These are phyloP conservation scores for Aaosphaeria pasadenensis DNA, from an alignment of 2,329 filamentous ascomycete species.

Conservation along the genomic window DNA sequence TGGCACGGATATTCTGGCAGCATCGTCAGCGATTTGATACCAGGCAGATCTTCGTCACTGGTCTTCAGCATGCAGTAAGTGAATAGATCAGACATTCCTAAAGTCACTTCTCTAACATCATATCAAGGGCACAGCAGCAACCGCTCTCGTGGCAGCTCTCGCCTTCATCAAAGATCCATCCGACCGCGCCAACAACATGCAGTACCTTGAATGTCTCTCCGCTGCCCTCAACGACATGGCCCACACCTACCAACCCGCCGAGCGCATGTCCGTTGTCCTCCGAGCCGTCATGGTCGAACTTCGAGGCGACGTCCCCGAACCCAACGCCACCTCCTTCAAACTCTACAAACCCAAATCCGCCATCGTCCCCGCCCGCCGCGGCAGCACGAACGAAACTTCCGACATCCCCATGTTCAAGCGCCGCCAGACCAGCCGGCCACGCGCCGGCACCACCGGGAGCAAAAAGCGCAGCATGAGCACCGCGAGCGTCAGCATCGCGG, in stretches of 20 bases:
- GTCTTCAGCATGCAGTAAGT: conserved; percentile 50
- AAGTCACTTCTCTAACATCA: conserved; percentile 2
- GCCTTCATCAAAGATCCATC: conserved; percentile 38
- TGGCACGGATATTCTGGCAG: conserved; percentile 55
- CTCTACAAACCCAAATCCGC: conserved; percentile 25
- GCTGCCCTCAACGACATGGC: conserved; percentile 54
- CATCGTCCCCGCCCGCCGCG: conserved; percentile 27
- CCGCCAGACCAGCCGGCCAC: conserved; percentile 22
- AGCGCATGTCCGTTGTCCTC: conserved; percentile 53
- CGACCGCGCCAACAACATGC: conserved; percentile 42
- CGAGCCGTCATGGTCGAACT: conserved; percentile 53
- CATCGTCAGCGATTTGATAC: conserved; percentile 53
- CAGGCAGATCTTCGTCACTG: conserved; percentile 50
- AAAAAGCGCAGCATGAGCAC: conserved; percentile 13
- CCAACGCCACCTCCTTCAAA: conserved; percentile 9
- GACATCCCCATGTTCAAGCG: conserved; percentile 27
- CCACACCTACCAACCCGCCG: conserved; percentile 52
- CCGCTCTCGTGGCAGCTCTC: conserved; percentile 51
- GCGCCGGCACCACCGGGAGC: conserved; percentile 11
- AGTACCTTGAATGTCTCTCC: conserved; percentile 54
- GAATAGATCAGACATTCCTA: neutral
- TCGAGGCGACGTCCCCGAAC: conserved; percentile 13
- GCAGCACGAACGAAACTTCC: conserved; percentile 17
- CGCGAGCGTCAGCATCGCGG: conserved; percentile 13
- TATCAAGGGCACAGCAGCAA: conserved; percentile 50